A percentile compares a stretch with the other conserved stretches of the same genome.
Conservation (phyloP, 768 basidiomycete species). For the Rubroboletus satanas region DNA sequence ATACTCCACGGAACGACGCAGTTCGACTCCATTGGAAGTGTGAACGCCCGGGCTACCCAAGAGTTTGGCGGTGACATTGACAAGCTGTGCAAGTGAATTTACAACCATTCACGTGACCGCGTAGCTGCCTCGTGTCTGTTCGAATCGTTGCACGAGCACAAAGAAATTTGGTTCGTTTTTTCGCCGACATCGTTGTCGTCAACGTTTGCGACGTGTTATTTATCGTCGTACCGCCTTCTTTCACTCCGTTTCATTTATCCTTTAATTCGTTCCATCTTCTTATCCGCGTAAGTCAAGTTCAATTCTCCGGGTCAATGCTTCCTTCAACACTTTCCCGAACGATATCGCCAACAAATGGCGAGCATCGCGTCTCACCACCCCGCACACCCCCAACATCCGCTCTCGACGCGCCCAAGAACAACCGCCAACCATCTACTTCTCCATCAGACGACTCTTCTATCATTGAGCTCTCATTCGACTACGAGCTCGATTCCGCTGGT, state of each 20-base stretch:
- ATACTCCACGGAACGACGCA: too few species aligned
- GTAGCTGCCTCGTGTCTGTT: conserved; percentile 35
- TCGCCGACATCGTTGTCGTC: conserved; percentile 13
- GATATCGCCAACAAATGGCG: conserved; percentile 30
- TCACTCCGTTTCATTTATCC: neutral
- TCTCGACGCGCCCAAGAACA: conserved; percentile 32
- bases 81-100: conserved; percentile 3
- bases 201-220: conserved; percentile 18
- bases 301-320: conserved; percentile 18
- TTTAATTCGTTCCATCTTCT: neutral
- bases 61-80: too few species aligned
- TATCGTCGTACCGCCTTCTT: conserved; percentile 1
- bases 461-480: conserved; percentile 47
- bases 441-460: conserved; percentile 45
- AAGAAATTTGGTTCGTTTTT: conserved; percentile 25
- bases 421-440: conserved; percentile 32
- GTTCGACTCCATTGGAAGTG: too few species aligned
- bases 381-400: conserved; percentile 26
- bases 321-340: conserved; percentile 18
- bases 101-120: conserved; percentile 33
- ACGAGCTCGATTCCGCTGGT: conserved; percentile 42
- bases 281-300: conserved; percentile 11
- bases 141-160: conserved; percentile 20
- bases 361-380: conserved; percentile 30
- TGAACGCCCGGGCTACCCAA: too few species aligned